A percentile compares a stretch with the other conserved stretches of the same genome.
These are phyloP conservation scores for Penicillium desertorum DNA, from an alignment of 495 filamentous ascomycete species.

Conservation along the genomic window DNA sequence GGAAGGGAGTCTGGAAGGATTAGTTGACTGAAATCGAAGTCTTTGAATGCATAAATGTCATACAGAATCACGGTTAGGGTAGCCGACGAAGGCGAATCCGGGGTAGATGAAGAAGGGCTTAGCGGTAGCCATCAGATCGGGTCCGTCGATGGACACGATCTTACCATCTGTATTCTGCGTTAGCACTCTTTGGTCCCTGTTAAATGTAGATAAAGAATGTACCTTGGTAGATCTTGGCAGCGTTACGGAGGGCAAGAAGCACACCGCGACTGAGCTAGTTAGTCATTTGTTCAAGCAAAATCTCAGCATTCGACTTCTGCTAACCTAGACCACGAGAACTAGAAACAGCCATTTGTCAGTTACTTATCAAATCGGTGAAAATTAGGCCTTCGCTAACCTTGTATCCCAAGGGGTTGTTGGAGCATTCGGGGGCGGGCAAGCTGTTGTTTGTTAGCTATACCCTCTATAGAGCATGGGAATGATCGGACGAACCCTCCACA, in stretches of 20 bases:
- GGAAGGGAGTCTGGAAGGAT: conserved; percentile 59
- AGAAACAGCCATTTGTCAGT: not conserved
- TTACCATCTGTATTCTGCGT: conserved; percentile 55
- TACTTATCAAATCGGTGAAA: not conserved
- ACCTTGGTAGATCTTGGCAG: conserved; percentile 73
- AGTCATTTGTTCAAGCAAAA: not conserved
- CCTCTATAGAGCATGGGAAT: not conserved
- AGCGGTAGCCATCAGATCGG: conserved; percentile 79
- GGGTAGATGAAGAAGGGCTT: conserved; percentile 93
- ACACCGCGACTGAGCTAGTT: conserved; percentile 68
- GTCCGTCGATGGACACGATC: conserved; percentile 56
- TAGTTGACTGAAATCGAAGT: not conserved
- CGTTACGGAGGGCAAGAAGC: conserved; percentile 79
- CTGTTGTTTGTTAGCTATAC: not conserved
- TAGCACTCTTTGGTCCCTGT: not conserved
- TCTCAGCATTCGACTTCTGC: not conserved
- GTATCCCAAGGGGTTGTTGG: conserved; percentile 91
- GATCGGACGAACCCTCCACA: conserved; percentile 63
- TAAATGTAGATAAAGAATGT: not conserved
- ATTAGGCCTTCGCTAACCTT: conserved; percentile 44
- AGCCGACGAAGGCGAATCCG: conserved; percentile 85
- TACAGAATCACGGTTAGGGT: conserved; percentile 83
- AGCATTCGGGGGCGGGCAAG: conserved; percentile 76
- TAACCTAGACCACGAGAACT: conserved; percentile 74
- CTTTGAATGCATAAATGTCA: not conserved